A percentile compares a stretch with the other conserved stretches of the same genome.
These are phyloP conservation scores for Kwoniella heveanensis DNA, from an alignment of 768 basidiomycete species.

Conservation along the genomic window DNA sequence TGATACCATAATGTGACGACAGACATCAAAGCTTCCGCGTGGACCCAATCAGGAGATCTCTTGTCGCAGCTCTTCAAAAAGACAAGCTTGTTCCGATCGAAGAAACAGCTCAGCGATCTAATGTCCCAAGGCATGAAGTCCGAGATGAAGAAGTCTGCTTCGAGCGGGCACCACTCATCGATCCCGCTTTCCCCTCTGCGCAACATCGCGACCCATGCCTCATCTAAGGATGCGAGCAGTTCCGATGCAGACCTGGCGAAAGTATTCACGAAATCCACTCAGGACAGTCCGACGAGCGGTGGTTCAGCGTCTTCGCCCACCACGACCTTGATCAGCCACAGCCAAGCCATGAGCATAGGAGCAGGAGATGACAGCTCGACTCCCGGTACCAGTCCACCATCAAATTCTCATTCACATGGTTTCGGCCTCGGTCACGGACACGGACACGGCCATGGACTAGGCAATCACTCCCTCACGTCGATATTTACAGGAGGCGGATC, in stretches of 20 bases:
- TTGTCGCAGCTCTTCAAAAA: constrained; percentile 37
- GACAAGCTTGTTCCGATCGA: constrained; percentile 32
- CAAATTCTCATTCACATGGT: neutral
- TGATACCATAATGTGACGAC: neutral
- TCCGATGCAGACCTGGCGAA: neutral
- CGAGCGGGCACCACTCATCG: neutral
- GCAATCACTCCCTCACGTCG: neutral
- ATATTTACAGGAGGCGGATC: neutral
- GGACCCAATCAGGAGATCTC: constrained; percentile 32
- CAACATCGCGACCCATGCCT: constrained; percentile 3
- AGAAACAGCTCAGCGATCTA: constrained; percentile 28
- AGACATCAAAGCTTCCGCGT: constrained; percentile 18
- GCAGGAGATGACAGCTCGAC: neutral
- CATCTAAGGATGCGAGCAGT: neutral
- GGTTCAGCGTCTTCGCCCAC: neutral
- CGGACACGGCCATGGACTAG: neutral
- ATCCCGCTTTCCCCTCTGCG: constrained; percentile 9
- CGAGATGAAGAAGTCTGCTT: neutral
- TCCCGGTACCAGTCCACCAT: neutral
- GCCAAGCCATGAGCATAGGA: neutral
- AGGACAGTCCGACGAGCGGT: neutral
- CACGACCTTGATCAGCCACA: neutral
- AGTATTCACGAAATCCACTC: neutral
- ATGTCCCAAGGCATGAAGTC: constrained; percentile 6
- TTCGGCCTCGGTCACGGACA: too few relatives aligned